A percentile compares a stretch with the other conserved stretches of the same genome.
Evolutionary conservation across 345 rosid genomes (phyloP).

Genomic region (Heritiera fomes): DNA sequence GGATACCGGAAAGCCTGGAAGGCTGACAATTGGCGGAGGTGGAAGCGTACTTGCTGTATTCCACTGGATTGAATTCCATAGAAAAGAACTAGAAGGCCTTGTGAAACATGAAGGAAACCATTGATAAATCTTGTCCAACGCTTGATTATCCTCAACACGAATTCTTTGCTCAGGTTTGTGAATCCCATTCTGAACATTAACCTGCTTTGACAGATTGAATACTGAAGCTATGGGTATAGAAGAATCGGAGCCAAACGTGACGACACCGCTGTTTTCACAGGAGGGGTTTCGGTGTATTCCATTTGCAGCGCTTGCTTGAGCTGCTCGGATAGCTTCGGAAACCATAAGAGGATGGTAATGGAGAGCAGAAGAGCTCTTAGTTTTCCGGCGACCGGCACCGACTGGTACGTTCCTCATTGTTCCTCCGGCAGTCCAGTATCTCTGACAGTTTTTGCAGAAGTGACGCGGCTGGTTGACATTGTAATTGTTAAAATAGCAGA

Average conservation of each 20-base stretch:
- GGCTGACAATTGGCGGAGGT: constrained; percentile 13
- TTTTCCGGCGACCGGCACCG: constrained; percentile 88
- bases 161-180: constrained; percentile 24
- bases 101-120: constrained; percentile 17
- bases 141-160: no score
- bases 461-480: constrained; percentile 89
- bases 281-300: constrained; percentile 24
- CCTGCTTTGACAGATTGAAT: constrained; percentile 27
- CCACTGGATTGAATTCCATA: constrained; percentile 31
- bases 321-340: constrained; percentile 45
- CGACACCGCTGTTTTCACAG: constrained; percentile 37
- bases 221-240: constrained; percentile 25
- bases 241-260: constrained; percentile 59
- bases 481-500: constrained; percentile 90
- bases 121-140: no score
- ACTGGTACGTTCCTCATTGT: constrained; percentile 75
- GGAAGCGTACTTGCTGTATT: constrained; percentile 31
- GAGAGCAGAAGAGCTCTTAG: constrained; percentile 50
- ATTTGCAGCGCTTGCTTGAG: constrained; percentile 30
- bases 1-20: constrained; percentile 28
- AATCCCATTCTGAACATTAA: constrained; percentile 28
- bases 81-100: constrained; percentile 39
- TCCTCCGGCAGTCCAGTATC: constrained; percentile 93
- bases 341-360: constrained; percentile 46
- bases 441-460: constrained; percentile 85